phyloP scores from a whole-genome alignment of 2,329 filamentous ascomycete species.

The Lachnellula subtilissima region DNA sequence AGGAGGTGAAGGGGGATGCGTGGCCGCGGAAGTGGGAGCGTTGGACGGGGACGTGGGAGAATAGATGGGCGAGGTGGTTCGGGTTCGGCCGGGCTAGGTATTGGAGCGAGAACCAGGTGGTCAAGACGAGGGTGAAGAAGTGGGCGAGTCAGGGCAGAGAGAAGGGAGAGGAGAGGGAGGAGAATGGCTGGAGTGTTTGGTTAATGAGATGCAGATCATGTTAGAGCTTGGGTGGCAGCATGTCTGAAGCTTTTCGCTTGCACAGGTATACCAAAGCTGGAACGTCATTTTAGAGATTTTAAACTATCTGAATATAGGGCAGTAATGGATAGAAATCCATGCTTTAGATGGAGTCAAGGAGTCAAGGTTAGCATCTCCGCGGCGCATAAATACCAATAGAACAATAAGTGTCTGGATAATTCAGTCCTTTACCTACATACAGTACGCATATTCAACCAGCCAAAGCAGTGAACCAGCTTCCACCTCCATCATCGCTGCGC shows the following conservation, averaged over 20 bases:
- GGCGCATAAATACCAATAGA: too few species aligned
- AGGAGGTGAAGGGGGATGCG: slow-evolving; percentile 1
- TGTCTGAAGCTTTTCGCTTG: slow-evolving; percentile 19
- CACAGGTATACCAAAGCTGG: neutral
- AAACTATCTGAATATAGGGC: neutral
- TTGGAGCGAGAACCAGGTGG: slow-evolving; percentile 20
- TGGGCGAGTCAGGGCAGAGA: slow-evolving; percentile 31
- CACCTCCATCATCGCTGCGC: too few species aligned
- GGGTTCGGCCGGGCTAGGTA: slow-evolving; percentile 35
- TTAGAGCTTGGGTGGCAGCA: slow-evolving; percentile 55
- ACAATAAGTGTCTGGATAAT: too few species aligned
- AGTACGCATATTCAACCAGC: too few species aligned
- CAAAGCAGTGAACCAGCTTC: too few species aligned
- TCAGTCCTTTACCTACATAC: too few species aligned
- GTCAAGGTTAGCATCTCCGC: too few species aligned
- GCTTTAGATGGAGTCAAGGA: too few species aligned
- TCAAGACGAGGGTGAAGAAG: slow-evolving; percentile 16
- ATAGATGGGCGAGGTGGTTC: slow-evolving; percentile 43
- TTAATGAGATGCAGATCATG: slow-evolving; percentile 59
- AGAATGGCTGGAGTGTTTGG: slow-evolving; percentile 47
- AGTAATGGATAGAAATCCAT: neutral
- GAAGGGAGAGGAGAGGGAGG: slow-evolving; percentile 31
- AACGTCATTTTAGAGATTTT: neutral
- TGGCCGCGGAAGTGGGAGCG: slow-evolving; percentile 36
- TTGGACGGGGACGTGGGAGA: slow-evolving; percentile 53